These are phyloP conservation scores for Macaranga tanarius DNA, from an alignment of 441 rosid genomes.

Conservation along the genomic window DNA sequence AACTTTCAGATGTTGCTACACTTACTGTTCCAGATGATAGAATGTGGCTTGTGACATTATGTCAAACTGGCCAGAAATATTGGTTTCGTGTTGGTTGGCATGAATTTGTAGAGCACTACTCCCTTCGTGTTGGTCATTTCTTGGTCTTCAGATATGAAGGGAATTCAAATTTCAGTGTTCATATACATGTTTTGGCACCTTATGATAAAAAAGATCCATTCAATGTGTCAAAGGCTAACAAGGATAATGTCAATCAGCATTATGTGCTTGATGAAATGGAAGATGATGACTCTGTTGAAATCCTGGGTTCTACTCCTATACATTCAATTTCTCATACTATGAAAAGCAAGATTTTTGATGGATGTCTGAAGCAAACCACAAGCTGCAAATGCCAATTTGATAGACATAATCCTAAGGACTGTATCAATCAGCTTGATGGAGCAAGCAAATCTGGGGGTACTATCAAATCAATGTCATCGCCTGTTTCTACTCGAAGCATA, in stretches of 20 bases:
- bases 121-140: constrained; percentile 74
- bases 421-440: constrained; percentile 29
- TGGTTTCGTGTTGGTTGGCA: constrained; percentile 90
- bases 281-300: constrained; percentile 61
- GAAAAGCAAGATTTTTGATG: constrained; percentile 10
- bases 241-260: constrained; percentile 43
- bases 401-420: constrained; percentile 33
- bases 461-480: neutral
- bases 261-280: constrained; percentile 71
- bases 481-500: constrained; percentile 19
- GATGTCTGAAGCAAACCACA: constrained; percentile 17
- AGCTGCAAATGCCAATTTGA: constrained; percentile 38
- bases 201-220: constrained; percentile 75
- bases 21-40: constrained; percentile 82
- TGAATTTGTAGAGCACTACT: constrained; percentile 44
- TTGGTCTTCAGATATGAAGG: constrained; percentile 86
- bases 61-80: constrained; percentile 57
- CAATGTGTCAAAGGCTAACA: constrained; percentile 20
- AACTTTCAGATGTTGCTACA: constrained; percentile 59
- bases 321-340: neutral
- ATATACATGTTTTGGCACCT: constrained; percentile 65
- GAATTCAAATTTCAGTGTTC: constrained; percentile 67
- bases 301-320: constrained; percentile 30
- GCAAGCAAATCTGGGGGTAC: neutral
- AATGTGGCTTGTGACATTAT: constrained; percentile 69